Conservation (phyloP, 1,284 basidiomycete species). For the Gastroboletus turbinatus region DNA sequence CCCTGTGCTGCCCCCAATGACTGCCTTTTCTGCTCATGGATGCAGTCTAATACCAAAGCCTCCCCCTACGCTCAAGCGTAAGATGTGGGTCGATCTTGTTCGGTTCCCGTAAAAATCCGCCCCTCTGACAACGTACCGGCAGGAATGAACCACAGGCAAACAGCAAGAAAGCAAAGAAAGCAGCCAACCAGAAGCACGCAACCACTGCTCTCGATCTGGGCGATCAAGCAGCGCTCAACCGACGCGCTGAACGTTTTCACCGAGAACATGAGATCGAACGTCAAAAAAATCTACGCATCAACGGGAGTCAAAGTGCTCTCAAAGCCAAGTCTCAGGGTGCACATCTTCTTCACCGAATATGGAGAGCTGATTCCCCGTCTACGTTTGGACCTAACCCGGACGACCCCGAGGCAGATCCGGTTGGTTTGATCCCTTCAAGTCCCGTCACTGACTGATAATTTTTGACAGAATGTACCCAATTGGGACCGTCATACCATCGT, state of each 20-base stretch:
- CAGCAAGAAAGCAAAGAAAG: constrained; percentile 73
- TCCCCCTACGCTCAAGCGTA: constrained; percentile 61
- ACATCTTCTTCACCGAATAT: constrained; percentile 51
- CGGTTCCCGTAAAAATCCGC: background rate
- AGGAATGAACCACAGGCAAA: constrained; percentile 43
- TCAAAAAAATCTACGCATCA: constrained; percentile 47
- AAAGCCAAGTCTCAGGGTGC: constrained; percentile 50
- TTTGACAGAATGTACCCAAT: constrained; percentile 83
- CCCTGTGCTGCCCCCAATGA: constrained; percentile 23
- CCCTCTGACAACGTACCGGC: constrained; percentile 13
- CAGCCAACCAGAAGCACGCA: constrained; percentile 45
- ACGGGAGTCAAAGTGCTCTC: constrained; percentile 37
- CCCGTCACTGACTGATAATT: constrained; percentile 11
- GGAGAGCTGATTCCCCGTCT: constrained; percentile 44
- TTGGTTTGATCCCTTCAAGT: constrained; percentile 38
- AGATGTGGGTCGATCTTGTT: constrained; percentile 45
- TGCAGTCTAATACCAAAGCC: constrained; percentile 68
- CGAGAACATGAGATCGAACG: constrained; percentile 80
- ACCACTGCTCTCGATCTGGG: constrained; percentile 49
- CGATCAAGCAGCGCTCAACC: constrained; percentile 66
- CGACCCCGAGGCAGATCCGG: constrained; percentile 70
- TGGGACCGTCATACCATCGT: constrained; percentile 98
- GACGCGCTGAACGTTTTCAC: constrained; percentile 75
- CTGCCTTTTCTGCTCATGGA: constrained; percentile 8
- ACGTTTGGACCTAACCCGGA: constrained; percentile 48